Base-by-base conservation (phyloP, 306 rosid genomes). In the Fragaria iinumae region DNA sequence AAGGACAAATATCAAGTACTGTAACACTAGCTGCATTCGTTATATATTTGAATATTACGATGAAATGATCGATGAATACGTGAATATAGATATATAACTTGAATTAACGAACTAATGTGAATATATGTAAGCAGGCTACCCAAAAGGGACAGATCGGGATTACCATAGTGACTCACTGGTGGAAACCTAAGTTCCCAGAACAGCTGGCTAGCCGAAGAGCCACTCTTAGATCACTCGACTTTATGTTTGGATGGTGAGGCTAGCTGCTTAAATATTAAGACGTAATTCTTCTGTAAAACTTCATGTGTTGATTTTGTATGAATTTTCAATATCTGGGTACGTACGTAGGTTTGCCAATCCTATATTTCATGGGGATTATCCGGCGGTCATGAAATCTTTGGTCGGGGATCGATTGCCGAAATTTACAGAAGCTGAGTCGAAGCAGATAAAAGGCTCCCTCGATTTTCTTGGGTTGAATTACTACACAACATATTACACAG, bases 121-220 rank as follows among this genome's bases (percentile, higher is more conserved):
- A 29, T 29, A 29, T 39, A 8, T 56, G 32, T 3, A 13, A 4
- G 36, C 45, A 63, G 47, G 69, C 56, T 18, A 52, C 84, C 55
- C 93, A 87, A 74, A 87, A 87, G 83, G 96, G 93, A 69, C 77
- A 84, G 60, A 81, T 91, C 48, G 96, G 96, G 38, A 81, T 87
- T 72, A 68, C 89, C 75, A 76, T 88, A 56, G 80, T 86, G 73
- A 55, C 86, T 65, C 85, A 66, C 0, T 90, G 95, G 92, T 63
- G 80, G 41, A 49, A 88, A 65, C 89, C 95, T 34, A 67, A 83
- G 36, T 81, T 87, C 53, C 73, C 60, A n/a, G 68, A 45, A 77
- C 89, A 34, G 27, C 75, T 79, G 48, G 89, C 70, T 21, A 87
- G 88, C 78, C 43, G 67, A 12, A 81, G 77, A 1, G 91, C 92